Evolutionary conservation across 2,329 filamentous ascomycete species (phyloP), one percentile per base, ranked within the genome.

Genomic region (Stachybotrys chlorohalonatus): DNA sequence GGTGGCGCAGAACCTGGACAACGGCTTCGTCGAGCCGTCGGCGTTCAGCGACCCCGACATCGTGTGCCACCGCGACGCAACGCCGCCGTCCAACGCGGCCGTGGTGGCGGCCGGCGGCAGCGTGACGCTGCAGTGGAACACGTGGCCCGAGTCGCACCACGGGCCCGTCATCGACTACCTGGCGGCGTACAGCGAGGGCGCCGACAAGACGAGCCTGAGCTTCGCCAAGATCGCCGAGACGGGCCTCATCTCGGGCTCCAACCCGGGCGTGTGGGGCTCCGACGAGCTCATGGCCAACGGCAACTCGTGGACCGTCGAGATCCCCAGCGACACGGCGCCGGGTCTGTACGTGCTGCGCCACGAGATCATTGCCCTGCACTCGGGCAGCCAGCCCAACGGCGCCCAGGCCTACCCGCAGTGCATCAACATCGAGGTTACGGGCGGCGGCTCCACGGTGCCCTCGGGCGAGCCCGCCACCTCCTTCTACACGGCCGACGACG

Each of bases 191-290:
- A 66, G 67, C 1, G 79, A 77, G 54, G 76, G 80, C 67, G 36
- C 36, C 9, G 36, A 42, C 36, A 42, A 42, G 36, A 42, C 9
- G 9, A 42, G 36, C 36, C 74, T 86, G 31, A 68, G 79, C 59
- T 86, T 79, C 68, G 81, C 84, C 76, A 87, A 87, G 76, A 85
- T 87, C 55, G 75, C 78, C 45, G 75, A 76, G 54, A 72, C 66
- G 36, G 84, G 83, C 55, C 72, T 55, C 59, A 65, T 49, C 74
- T 82, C 58, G 70, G 78, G 56, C 64, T 71, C 57, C 72, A 69
- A 51, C 71, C 64, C 52, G 59, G 67, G 30, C 52, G 57, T 53
- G 9, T 75, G 72, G 72, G 67, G 65, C 1, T 58, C 70, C 4
- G 66, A 68, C 55, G 65, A 75, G 1, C 67, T 82, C 55, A 74